phyloP scores from a whole-genome alignment of 352 stramenopile species.

The Blastocystis sp. region DNA sequence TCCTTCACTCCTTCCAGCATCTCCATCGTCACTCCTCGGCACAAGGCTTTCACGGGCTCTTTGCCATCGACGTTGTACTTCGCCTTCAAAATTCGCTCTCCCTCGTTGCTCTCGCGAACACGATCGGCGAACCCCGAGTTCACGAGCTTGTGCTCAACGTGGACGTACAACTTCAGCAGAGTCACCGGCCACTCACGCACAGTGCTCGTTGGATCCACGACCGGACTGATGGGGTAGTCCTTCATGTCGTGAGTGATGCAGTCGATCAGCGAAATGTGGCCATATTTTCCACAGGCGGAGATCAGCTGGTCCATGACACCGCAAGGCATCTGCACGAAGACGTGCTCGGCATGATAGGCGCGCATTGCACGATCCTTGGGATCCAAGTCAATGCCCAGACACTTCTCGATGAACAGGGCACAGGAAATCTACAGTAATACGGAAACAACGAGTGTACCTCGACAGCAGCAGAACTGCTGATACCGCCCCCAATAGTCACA shows the following conservation, averaged over 20 bases:
- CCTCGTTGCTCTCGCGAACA: conserved; percentile 20
- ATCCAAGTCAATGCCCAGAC: conserved; percentile 9
- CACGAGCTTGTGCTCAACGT: conserved; percentile 51
- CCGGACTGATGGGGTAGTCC: neutral
- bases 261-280: conserved; percentile 36
- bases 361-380: conserved; percentile 38
- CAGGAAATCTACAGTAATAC: neutral
- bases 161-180: conserved; percentile 26
- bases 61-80: neutral
- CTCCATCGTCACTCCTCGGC: conserved; percentile 1
- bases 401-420: conserved; percentile 28
- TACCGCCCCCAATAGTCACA: conserved; percentile 19
- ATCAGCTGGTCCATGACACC: conserved; percentile 56
- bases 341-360: conserved; percentile 3
- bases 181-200: conserved; percentile 14
- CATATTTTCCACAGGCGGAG: conserved; percentile 25
- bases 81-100: conserved; percentile 2
- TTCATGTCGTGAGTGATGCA: conserved; percentile 42
- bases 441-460: neutral
- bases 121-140: conserved; percentile 14
- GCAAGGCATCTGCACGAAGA: conserved; percentile 39
- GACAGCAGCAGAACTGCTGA: conserved; percentile 37
- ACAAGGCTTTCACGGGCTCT: neutral
- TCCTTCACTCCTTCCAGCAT: conserved; percentile 33
- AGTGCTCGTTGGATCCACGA: neutral